Conservation (phyloP, 352 stramenopile species). For the Phytopythium vexans region DNA sequence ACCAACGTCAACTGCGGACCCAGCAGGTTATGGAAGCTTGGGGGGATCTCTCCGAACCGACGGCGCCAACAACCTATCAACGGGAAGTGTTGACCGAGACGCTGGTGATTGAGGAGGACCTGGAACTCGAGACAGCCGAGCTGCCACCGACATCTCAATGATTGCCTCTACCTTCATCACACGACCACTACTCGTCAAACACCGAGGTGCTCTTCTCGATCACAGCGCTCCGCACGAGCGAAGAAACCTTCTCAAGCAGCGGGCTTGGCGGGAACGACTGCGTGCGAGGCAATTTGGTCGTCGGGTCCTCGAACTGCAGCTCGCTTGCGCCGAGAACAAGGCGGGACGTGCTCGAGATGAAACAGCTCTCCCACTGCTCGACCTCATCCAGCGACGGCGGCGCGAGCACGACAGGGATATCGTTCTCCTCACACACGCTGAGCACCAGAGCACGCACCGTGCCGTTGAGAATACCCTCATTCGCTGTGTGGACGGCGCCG, state of each 20-base stretch:
- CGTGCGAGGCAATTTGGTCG: slow-evolving; percentile 18
- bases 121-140: no score
- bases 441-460: slow-evolving; percentile 74
- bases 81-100: no score
- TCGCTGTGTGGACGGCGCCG: slow-evolving; percentile 55
- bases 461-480: slow-evolving; percentile 71
- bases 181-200: slow-evolving; percentile 27
- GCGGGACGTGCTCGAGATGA: slow-evolving; percentile 82
- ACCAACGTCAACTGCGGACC: slow-evolving; percentile 20
- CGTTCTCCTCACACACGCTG: slow-evolving; percentile 50
- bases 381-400: slow-evolving; percentile 53
- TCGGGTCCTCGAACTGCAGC: slow-evolving; percentile 46
- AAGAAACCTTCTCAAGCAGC: slow-evolving; percentile 43
- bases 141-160: no score
- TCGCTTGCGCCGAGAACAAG: slow-evolving; percentile 58
- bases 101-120: no score
- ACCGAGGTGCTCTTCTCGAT: slow-evolving; percentile 52
- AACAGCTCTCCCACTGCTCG: slow-evolving; percentile 68
- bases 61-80: no score
- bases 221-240: slow-evolving; percentile 43
- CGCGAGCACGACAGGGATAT: slow-evolving; percentile 48
- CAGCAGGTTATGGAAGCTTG: slow-evolving; percentile 24
- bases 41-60: slow-evolving; percentile 4
- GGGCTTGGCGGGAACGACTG: slow-evolving; percentile 31
- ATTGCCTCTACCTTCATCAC: not conserved